Conservation (phyloP, 768 basidiomycete genomes). For the Rhizopogon rudus region DNA sequence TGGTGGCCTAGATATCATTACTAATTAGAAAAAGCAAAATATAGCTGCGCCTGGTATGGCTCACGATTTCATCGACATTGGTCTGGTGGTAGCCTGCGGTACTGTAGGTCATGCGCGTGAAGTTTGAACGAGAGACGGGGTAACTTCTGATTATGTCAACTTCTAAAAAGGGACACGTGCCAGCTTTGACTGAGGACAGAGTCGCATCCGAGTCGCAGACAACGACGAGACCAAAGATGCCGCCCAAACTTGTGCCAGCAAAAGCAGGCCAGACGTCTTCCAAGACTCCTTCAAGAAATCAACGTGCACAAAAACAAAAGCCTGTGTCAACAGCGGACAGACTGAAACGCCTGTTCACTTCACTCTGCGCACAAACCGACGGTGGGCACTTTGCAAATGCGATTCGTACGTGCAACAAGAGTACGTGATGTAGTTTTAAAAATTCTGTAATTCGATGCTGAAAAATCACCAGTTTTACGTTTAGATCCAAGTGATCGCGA, state of each 20-base stretch:
- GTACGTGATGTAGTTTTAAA: constrained; percentile 39
- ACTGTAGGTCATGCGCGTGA: neutral
- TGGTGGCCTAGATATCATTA: constrained; percentile 1
- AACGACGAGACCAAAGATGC: constrained; percentile 9
- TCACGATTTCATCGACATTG: neutral
- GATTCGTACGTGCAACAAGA: constrained; percentile 89
- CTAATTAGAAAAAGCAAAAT: neutral
- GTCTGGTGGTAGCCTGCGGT: neutral
- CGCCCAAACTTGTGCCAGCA: constrained; percentile 10
- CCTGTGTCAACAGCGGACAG: constrained; percentile 18
- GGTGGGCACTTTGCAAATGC: constrained; percentile 85
- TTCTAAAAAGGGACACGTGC: constrained; percentile 1
- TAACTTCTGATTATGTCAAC: neutral
- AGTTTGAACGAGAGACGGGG: neutral
- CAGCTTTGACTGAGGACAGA: no score
- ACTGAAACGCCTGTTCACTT: constrained; percentile 63
- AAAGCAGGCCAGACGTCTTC: neutral
- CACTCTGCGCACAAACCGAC: constrained; percentile 83
- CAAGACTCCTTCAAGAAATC: constrained; percentile 4
- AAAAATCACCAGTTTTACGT: constrained; percentile 52
- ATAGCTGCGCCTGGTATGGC: neutral
- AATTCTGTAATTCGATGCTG: constrained; percentile 14
- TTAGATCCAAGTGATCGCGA: constrained; percentile 65
- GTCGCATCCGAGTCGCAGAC: neutral
- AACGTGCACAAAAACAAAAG: constrained; percentile 9